These are phyloP conservation scores for Gossypium lobatum DNA, from an alignment of 441 rosid species.

Conservation along the genomic window DNA sequence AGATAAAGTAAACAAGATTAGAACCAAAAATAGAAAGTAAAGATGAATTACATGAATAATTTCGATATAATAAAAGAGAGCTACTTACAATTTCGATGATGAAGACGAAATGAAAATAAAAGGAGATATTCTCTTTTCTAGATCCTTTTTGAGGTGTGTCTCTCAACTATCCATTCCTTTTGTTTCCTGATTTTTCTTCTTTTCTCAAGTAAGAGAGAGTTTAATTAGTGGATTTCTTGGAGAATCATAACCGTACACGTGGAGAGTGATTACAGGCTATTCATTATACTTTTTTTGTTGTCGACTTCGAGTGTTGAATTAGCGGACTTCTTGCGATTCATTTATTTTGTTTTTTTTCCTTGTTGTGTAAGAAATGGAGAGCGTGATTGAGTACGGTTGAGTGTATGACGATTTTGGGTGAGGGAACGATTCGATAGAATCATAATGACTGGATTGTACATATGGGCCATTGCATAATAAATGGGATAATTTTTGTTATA, in stretches of 20 bases:
- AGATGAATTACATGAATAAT: not conserved
- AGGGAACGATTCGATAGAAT: not conserved
- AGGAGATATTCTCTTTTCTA: not conserved
- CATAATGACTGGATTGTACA: too few relatives aligned
- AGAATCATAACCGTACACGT: not conserved
- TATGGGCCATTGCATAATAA: too few relatives aligned
- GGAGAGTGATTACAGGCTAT: not conserved
- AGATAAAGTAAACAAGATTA: not conserved
- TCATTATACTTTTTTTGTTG: not conserved
- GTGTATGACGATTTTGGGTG: not conserved
- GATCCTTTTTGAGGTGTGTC: not conserved
- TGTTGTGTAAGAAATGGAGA: not conserved
- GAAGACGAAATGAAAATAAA: not conserved
- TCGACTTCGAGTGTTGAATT: not conserved
- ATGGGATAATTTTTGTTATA: too few relatives aligned
- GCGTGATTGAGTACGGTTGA: not conserved
- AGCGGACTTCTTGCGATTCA: not conserved
- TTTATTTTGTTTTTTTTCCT: not conserved
- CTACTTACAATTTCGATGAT: not conserved
- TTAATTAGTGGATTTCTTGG: not conserved
- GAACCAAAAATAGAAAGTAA: not conserved
- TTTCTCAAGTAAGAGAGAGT: not conserved
- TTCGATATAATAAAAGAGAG: not conserved
- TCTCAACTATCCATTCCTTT: not conserved
- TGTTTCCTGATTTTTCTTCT: not conserved